Evolutionary conservation across 305 asterid genomes (phyloP), one percentile per base, ranked within the genome.

Genomic region (Fraxinus latifolia): DNA sequence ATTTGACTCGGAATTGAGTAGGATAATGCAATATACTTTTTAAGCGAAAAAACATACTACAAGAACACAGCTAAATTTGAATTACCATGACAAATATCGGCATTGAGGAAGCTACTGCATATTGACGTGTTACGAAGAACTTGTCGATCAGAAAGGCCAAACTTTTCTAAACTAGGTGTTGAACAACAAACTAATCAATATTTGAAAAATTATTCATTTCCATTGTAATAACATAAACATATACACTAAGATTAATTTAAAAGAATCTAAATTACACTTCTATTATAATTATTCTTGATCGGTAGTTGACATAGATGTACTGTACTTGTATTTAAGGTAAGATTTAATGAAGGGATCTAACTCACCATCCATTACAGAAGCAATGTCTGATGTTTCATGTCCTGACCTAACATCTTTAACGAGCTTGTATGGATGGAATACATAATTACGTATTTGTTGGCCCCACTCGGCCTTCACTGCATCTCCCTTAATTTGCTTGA

Each of bases 401-500:
- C 95, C 97, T 0, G 99, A 93, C 7, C 97, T 88, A 5, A 94
- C 95, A 84, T 94, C 98, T 88, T 96, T 96, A 86, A 94, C 99
- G 25, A 96, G 74, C 87, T 94, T 94, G 93, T 96, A 96, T 1
- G 98, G 98, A 87, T 96, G 97, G 83, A 96, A 96, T 3, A 96
- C 97, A n/a, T 96, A 96, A 90, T 96, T 94, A 3, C 99, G 88
- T 86, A 96, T 96, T 58, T 96, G 98, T 87, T 96, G 99, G 21
- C 99, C 99, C 98, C 99, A 96, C 84, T 94, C 99, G 0, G 98
- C 98, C 92, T 96, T 96, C 84, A 94, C 98, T 1, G 78, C 77
- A 75, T 94, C 98, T 33, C 98, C 99, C 82, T 94, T 93, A n/a
- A 94, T 96, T 83, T 91, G 97, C 90, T 92, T 96, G 92, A 96